Evolutionary conservation across 306 rosid species (phyloP), one percentile per base, ranked within the genome.

Genomic region (Prunus mira): DNA sequence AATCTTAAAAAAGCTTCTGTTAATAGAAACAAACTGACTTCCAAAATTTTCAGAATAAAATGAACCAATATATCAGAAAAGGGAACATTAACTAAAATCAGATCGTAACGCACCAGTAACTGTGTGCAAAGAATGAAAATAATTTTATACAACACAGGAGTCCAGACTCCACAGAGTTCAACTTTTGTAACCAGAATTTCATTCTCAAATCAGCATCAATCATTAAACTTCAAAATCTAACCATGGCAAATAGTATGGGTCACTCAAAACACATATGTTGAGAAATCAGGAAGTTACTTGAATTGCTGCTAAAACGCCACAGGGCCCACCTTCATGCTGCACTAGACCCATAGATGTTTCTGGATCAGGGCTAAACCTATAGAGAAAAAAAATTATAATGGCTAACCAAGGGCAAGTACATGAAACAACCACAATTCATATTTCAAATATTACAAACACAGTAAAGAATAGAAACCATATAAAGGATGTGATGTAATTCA

Each of bases 321-420:
- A 95, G 71, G 99, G 99, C 76, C 99, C 97, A 66, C 99, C 99
- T 95, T 95, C 97, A 88, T 92, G 96, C 89, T 95, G 99, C 90
- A 95, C 99, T 71, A 95, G 87, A 71, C 99, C 99, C 90, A 92
- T 95, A 63, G 90, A 87, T 76, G 99, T 95, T 86, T 91, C 91
- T 76, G 90, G 89, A 84, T 89, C 93, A 81, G 88, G 72, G 87
- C 93, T 88, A 88, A 91, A 93, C 88, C 98, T 93, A 76, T 58
- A 80, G 67, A 62, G 83, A 77, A 81, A 81, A 78, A 65, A 76
- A 67, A 66, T 58, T 69, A 68, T 52, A 83, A 84, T 76, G 86
- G 85, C 83, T 58, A 82, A 75, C 52, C 65, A 54, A 61, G 65
- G 79, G 78, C 54, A 81, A 69, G 78, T 15, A 79, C 25, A 77